Percentiles rank a stretch among this genome's conserved stretches.
These are phyloP conservation scores for Skeletonema marinoi DNA, from an alignment of 108 stramenopile species.

Conservation along the genomic window DNA sequence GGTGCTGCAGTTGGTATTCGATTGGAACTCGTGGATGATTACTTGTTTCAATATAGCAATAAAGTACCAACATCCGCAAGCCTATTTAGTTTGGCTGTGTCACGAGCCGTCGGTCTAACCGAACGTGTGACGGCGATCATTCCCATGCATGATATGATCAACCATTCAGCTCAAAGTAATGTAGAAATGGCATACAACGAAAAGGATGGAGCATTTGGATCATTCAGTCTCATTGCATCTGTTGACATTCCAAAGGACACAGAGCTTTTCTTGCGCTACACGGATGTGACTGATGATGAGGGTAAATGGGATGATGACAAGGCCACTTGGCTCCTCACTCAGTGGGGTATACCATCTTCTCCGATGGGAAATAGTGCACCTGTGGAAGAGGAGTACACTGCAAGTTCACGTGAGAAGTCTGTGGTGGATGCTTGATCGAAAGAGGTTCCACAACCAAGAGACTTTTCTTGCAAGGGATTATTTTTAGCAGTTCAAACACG, in stretches of 20 bases:
- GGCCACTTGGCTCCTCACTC: constrained; percentile 46
- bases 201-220: constrained; percentile 33
- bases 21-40: constrained; percentile 37
- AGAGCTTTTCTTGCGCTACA: constrained; percentile 45
- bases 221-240: constrained; percentile 37
- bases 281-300: constrained; percentile 16
- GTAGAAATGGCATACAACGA: constrained; percentile 27
- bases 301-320: constrained; percentile 50
- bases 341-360: constrained; percentile 55
- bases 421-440: too few relatives aligned
- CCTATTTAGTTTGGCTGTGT: constrained; percentile 43
- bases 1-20: constrained; percentile 45
- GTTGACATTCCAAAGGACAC: constrained; percentile 37
- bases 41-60: constrained; percentile 18
- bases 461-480: too few relatives aligned
- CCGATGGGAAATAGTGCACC: neutral
- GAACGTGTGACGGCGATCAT: constrained; percentile 39
- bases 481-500: too few relatives aligned
- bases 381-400: too few relatives aligned
- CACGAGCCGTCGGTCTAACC: constrained; percentile 47
- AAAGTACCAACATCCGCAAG: constrained; percentile 31
- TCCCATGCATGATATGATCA: constrained; percentile 67
- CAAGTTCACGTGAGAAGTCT: too few relatives aligned
- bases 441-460: too few relatives aligned
- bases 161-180: constrained; percentile 52